Percentiles rank a stretch among this genome's conserved stretches.
These are phyloP conservation scores for Isabelozyma gotoi DNA, from an alignment of 805 yeast genomes.

Conservation along the genomic window DNA sequence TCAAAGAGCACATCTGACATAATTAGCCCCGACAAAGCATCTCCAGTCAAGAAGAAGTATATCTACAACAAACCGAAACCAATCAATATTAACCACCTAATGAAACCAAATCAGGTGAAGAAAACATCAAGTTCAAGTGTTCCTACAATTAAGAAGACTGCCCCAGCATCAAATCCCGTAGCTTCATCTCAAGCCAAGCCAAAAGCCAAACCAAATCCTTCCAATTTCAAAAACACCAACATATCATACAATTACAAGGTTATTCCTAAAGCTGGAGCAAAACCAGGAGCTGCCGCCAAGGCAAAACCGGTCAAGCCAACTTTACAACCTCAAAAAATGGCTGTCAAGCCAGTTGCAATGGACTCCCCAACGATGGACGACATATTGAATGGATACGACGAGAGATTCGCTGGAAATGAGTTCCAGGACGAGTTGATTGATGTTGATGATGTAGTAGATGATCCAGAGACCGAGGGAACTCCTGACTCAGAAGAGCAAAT, in stretches of 20 bases:
- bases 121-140: slow-evolving; percentile 3
- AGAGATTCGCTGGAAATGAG: slow-evolving; percentile 19
- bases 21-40: slow-evolving; percentile 5
- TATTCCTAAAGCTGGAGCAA: slow-evolving; percentile 6
- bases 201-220: slow-evolving; percentile 8
- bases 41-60: slow-evolving; percentile 17
- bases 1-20: slow-evolving; percentile 26
- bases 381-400: slow-evolving; percentile 19
- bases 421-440: slow-evolving; percentile 11
- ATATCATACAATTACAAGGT: slow-evolving; percentile 29
- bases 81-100: slow-evolving; percentile 30
- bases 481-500: slow-evolving; percentile 8
- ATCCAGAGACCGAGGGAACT: background rate
- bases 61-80: slow-evolving; percentile 41
- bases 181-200: slow-evolving; percentile 9
- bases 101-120: slow-evolving; percentile 18
- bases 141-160: slow-evolving; percentile 1
- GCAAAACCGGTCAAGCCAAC: slow-evolving; percentile 4
- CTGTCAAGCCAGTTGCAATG: slow-evolving; percentile 2
- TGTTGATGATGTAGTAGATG: slow-evolving; percentile 19
- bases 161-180: slow-evolving; percentile 5
- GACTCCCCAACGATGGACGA: slow-evolving; percentile 27
- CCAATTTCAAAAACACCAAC: slow-evolving; percentile 20
- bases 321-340: too few relatives aligned
- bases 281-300: slow-evolving; percentile 1